Conservation (phyloP, 805 yeast species). For the Hanseniaspora thailandica region DNA sequence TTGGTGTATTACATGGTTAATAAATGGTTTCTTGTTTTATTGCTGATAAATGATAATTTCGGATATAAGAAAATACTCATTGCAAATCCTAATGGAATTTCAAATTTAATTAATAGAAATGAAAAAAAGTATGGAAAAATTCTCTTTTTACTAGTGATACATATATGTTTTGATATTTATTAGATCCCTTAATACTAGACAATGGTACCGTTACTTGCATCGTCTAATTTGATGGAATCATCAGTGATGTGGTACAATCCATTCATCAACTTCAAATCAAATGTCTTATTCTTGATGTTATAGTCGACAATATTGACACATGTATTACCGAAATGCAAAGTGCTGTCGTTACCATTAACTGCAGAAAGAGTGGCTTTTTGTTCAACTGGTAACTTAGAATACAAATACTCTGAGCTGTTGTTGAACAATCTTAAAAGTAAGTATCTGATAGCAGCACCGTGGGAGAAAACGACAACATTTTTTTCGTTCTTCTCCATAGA, state of each 20-base stretch:
- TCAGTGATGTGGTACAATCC: slow-evolving; percentile 11
- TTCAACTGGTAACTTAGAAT: slow-evolving; percentile 1
- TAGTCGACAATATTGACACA: slow-evolving; percentile 59
- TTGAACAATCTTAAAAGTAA: slow-evolving; percentile 40
- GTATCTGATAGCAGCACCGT: slow-evolving; percentile 70
- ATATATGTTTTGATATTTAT: not conserved
- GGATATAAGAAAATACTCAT: too few species aligned
- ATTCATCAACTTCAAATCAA: slow-evolving; percentile 21
- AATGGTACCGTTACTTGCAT: slow-evolving; percentile 11
- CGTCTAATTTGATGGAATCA: slow-evolving; percentile 8
- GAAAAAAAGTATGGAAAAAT: not conserved
- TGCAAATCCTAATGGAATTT: too few species aligned
- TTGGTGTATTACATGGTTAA: too few species aligned
- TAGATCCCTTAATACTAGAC: not conserved
- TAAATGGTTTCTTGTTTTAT: too few species aligned
- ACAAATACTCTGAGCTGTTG: slow-evolving; percentile 20
- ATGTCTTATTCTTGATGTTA: slow-evolving; percentile 31
- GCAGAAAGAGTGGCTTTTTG: slow-evolving; percentile 17
- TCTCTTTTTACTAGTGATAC: not conserved
- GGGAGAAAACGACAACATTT: slow-evolving; percentile 56
- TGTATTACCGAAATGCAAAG: slow-evolving; percentile 58
- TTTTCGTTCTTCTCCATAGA: slow-evolving; percentile 24
- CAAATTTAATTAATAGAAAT: not conserved
- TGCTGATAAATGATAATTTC: too few species aligned
- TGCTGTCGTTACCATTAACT: slow-evolving; percentile 29